Evolutionary conservation across 1,284 basidiomycete species (phyloP), one percentile per base, ranked within the genome.

Genomic region (Termitomyces sp.): DNA sequence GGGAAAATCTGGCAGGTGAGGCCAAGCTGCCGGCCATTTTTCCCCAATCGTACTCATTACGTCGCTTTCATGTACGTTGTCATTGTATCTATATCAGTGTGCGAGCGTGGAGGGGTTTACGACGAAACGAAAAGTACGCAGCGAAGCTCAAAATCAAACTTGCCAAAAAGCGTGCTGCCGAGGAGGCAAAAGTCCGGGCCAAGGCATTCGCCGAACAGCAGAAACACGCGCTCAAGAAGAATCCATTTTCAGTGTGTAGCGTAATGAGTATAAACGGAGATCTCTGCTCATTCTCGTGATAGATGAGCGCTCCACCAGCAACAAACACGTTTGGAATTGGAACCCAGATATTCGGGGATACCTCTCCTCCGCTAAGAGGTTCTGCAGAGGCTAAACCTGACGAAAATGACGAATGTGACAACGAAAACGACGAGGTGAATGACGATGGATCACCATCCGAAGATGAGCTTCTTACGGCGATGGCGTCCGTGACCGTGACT

Each of bases 101-200:
- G 49, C 84, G 90, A 30, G 89, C 87, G 40, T 92, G 85, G 83
- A 78, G 90, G 61, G 85, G 82, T 8, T 65, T 92, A 52, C 76
- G 85, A 40, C 82, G 77, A 63, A 92, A 92, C 64, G 76, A 80
- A 54, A 73, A 75, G 52, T 92, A 90, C 65, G 90, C 90, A 4
- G 74, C 74, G 19, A 88, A 90, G 65, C 74, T 92, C 5, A 76
- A 81, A 59, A 76, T 65, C 54, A 77, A 75, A 58, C 63, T 68
- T 19, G 69, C 68, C 9, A 68, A 64, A 52, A 69, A 70, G 58
- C 65, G 69, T 46, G 71, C 70, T 52, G 72, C 74, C 50, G 72
- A 76, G 38, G 71, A 71, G 51, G 69, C 70, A 21, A 72, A 72
- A 56, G 65, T 60, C 30, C 64, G 67, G 30, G 64, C 61, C 31